phyloP scores from a whole-genome alignment of 495 filamentous ascomycete species.

The Aspergillus coremiiformis region DNA sequence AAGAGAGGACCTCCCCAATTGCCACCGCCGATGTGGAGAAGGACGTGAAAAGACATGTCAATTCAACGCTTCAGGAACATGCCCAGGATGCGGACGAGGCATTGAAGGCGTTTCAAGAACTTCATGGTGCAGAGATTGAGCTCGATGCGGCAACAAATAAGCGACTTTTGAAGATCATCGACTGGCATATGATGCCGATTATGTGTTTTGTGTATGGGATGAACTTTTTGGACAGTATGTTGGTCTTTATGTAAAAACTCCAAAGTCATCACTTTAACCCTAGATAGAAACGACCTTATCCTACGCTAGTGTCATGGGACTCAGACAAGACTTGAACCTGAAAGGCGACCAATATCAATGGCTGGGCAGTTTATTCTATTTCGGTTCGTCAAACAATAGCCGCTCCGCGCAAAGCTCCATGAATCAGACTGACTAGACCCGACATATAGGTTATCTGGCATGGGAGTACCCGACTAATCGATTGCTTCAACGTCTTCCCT shows the following conservation, averaged over 20 bases:
- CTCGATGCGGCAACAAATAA: constrained; percentile 52
- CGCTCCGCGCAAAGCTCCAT: background rate
- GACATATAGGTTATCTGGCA: constrained; percentile 46
- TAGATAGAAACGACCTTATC: constrained; percentile 51
- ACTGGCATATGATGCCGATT: constrained; percentile 55
- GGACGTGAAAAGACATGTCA: constrained; percentile 14
- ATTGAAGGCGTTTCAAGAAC: constrained; percentile 46
- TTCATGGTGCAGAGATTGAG: constrained; percentile 40
- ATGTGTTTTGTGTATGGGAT: constrained; percentile 57
- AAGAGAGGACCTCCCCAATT: constrained; percentile 14
- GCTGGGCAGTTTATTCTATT: constrained; percentile 55
- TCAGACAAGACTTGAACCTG: constrained; percentile 44
- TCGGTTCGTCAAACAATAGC: constrained; percentile 31
- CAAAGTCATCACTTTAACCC: background rate
- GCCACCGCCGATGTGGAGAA: constrained; percentile 24
- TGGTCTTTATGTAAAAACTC: background rate
- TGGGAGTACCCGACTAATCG: constrained; percentile 58
- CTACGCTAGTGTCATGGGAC: constrained; percentile 56
- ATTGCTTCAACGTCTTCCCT: constrained; percentile 50
- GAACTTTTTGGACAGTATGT: constrained; percentile 54
- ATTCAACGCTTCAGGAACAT: constrained; percentile 42
- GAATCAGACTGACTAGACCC: background rate
- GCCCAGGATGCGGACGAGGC: constrained; percentile 55
- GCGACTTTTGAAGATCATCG: constrained; percentile 49
- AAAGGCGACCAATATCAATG: constrained; percentile 43